Evolutionary conservation across 306 rosid genomes (phyloP), one percentile per base, ranked within the genome.

Genomic region (Lagenaria siceraria): DNA sequence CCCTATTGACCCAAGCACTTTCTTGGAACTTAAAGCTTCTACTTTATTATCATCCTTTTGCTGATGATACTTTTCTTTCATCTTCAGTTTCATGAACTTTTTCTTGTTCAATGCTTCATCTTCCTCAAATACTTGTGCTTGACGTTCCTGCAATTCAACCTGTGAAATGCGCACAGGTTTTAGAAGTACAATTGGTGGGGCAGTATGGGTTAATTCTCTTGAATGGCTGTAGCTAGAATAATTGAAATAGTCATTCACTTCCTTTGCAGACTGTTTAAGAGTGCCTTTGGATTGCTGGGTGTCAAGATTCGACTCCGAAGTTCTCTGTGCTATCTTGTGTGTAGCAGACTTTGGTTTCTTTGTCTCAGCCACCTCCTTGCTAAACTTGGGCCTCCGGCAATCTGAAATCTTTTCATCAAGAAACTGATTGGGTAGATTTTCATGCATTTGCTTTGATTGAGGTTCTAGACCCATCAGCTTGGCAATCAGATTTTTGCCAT

Each of bases 391-490:
- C 40, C 90, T 87, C 83, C 27, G 85, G 54, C 82, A 90, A 78
- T 86, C 84, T 59, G 85, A 76, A 80, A 81, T 85, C 80, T 80
- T 86, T 77, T 85, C 85, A 81, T 81, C 85, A 29, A 82, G 90
- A 18, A 78, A 56, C 78, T 77, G 85, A 64, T 83, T 89, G 70
- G 80, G 87, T 19, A 59, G 66, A 42, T 77, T 27, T 77, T 80
- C 84, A 51, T 80, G 40, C 77, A 72, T 78, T 81, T 87, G 54
- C 70, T 84, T 84, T 58, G 81, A 59, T 14, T 94, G 85, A 71
- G 68, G 88, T 87, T 89, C 97, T 46, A 96, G 76, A 49, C 97
- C 98, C 99, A 92, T 92, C 58, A 89, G 84, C 92, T 82, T 96
- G 59, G 99, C 93, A 69, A 89, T 88, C 78, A 92, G 80, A 82